Base-by-base conservation (phyloP, 352 stramenopile species). In the Phytophthora pisi region DNA sequence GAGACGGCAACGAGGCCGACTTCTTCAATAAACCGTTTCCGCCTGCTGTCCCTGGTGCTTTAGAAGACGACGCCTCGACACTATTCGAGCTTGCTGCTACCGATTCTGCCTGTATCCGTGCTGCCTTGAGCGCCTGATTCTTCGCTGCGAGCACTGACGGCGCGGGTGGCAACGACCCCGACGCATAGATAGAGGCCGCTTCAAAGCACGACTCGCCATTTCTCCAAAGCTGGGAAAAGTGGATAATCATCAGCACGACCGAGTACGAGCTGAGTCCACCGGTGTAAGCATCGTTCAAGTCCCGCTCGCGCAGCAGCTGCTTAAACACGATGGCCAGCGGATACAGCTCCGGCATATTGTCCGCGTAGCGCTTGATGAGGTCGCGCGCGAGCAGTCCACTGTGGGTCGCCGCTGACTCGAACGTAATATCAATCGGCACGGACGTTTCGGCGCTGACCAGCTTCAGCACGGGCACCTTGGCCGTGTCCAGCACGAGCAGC, bases 161-260 rank as follows among this genome's bases (percentile, higher is more conserved):
- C 5, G 67, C 42, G 1, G 77, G 75, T 6, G 82, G 82, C 1
- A 87, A 31, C 7, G 79, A 84, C 2, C 84, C 84, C 0, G 82
- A 91, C 8, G 84, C 84, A 56, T 91, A 92, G 46, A 92, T 78
- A 24, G 84, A 75, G 26, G 80, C 80, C 1, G 80, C 78, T 64
- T 84, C 61, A 23, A 88, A 88, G 46, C 80, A 88, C 36, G 51
- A 61, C 2, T 83, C 65, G 5, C 80, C 78, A 50, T 88, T 81
- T 30, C 82, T 68, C 79, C 86, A 90, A 24, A 96, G 64, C 65
- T 92, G 77, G 45, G 83, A 88, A 26, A 95, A 95, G 62, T 95
- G 87, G 55, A 96, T 88, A 57, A 97, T 85, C 92, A 98, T 98
- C 7, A 98, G 77, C 57, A 97, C 89, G n/a, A 97, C 75, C 24